Base-by-base conservation (phyloP, 345 rosid genomes). In the Eucalyptus globulus region DNA sequence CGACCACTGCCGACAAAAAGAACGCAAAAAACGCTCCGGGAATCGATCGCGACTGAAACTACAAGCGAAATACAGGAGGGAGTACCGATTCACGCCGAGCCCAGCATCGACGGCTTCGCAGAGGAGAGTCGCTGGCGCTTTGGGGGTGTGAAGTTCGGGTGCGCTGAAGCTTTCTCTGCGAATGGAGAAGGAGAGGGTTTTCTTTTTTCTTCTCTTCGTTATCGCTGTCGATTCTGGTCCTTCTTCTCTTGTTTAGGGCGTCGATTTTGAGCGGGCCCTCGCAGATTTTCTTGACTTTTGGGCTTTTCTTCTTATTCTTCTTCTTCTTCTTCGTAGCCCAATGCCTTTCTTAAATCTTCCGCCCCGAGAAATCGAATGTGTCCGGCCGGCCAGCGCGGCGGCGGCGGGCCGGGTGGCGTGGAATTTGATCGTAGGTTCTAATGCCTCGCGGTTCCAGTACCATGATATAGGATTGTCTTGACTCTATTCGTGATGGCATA, bases 401-500 rank as follows among this genome's bases (percentile, higher is more conserved):
- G 81, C 81, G 43, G 81, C 0, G 11, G 26, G 14, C 26, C 26
- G 3, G 21, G 80, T 7, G 24, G 7, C 80, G 26, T 3, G 34
- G 80, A 5, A 19, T 69, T 69, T 34, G 26, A 69, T 69, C 14
- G 44, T 9, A 10, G 8, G 80, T 37, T 10, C 45, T 22, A 72
- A 19, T 21, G 81, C 27, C 80, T 67, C 40, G 22, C 22, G 6
- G 19, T 14, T 65, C 76, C 11, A 3, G 11, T 16, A n/a, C 14
- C 72, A 0, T 14, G 9, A 29, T 6, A 2, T 29, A 13, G 69
- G 72, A 65, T 65, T 65, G 9, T 14, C 72, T 17, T 1, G 9
- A 2, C 40, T n/a, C 40, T 15, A 37, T 37, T 67, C 11, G 0
- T 6, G 1, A 17, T 8, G 6, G 11, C 6, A n/a, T 6, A 16